Evolutionary conservation across 73 alveolate genomes (phyloP), one percentile per base, ranked within the genome.

Genomic region (Tetrahymena thermophila): DNA sequence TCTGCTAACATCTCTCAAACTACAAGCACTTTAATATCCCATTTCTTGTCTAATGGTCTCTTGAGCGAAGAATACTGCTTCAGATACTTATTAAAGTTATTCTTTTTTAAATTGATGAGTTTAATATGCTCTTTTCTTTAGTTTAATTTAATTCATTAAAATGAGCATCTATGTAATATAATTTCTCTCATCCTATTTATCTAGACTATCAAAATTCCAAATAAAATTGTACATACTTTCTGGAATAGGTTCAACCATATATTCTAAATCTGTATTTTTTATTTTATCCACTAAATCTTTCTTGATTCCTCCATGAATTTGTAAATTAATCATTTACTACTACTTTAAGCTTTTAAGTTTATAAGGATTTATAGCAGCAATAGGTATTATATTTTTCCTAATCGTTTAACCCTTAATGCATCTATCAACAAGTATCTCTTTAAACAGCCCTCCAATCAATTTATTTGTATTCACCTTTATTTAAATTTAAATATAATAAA

Each of bases 181-280:
- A 94, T 85, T 95, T 93, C 84, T 50, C 95, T 94, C 97, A 94
- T 96, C 99, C 34, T 96, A 85, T 7, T 55, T 4, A 11, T 94
- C 94, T 19, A 97, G 94, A 35, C 96, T 85, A 17, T 98, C 99
- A 93, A 97, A 97, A 89, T 97, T 96, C 97, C 97, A 85, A 7
- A 97, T 97, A 94, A 94, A 97, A 85, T 96, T 97, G 93, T 96
- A 94, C 57, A 96, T 94, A 43, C 95, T 93, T 44, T 97, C 97
- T 84, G 99, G 99, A 6, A 97, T 93, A 3, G 99, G 99, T 34
- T 96, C 96, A 58, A 97, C 99, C 34, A 96, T 96, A 94, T 97
- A 96, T 1, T 96, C 97, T 85, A 97, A 94, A 85, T 96, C 93
- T n/a, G 96, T 35, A 0, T 93, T 38, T 42, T 31, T 44, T 15